These are phyloP conservation scores for Senecio squalidus DNA, from an alignment of 140 eudicot genomes.

Conservation along the genomic window DNA sequence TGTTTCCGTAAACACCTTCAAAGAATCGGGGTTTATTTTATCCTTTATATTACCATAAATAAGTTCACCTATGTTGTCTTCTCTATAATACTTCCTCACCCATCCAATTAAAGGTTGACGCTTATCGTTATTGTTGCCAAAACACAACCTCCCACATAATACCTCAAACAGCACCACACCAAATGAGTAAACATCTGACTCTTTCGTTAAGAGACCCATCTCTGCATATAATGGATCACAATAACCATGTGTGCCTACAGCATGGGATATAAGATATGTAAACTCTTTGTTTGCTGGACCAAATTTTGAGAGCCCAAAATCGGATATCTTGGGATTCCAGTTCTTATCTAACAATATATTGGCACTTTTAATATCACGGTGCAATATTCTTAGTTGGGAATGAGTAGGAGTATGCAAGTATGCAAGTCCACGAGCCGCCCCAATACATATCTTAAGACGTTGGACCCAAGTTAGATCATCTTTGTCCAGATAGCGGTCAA, in stretches of 20 bases:
- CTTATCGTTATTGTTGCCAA: background rate
- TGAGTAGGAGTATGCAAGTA: background rate
- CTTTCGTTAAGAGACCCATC: conserved; percentile 7
- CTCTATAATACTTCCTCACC: background rate
- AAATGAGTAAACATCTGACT: conserved; percentile 10
- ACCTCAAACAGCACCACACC: conserved; percentile 10
- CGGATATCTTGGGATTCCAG: conserved; percentile 10
- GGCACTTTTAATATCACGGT: conserved; percentile 6
- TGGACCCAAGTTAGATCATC: background rate
- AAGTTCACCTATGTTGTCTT: background rate
- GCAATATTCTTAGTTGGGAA: background rate
- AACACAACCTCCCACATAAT: conserved; percentile 8
- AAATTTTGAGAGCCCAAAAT: conserved; percentile 8
- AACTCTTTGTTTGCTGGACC: background rate
- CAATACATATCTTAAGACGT: conserved; percentile 6
- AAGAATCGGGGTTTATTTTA: conserved; percentile 6
- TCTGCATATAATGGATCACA: conserved; percentile 6
- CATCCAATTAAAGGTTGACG: background rate
- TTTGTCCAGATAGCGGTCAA: background rate
- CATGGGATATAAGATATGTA: background rate
- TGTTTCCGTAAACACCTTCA: background rate
- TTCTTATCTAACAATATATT: background rate
- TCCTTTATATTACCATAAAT: background rate
- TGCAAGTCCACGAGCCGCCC: conserved; percentile 2
- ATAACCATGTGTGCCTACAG: conserved; percentile 1